Percentiles rank a stretch among this genome's conserved stretches.
Conservation (phyloP, 352 stramenopile genomes). For the Pilasporangium apinafurcum region DNA sequence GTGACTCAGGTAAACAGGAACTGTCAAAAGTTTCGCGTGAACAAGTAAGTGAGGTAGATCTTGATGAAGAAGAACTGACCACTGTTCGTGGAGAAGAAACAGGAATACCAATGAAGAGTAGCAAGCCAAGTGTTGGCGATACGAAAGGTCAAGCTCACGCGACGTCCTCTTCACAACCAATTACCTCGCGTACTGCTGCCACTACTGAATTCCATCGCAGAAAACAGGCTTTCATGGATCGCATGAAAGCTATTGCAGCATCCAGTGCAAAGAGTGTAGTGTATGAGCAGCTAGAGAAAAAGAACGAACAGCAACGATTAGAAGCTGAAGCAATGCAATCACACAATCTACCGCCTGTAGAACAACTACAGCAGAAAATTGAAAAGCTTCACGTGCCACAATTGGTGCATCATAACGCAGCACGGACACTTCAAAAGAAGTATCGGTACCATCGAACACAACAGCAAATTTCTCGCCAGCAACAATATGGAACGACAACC, state of each 20-base stretch:
- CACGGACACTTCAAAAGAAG: slow-evolving; percentile 27
- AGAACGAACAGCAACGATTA: slow-evolving; percentile 18
- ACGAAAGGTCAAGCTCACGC: no score
- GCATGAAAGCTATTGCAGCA: slow-evolving; percentile 68
- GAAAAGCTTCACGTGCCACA: slow-evolving; percentile 22
- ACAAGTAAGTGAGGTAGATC: slow-evolving; percentile 7
- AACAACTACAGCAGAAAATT: slow-evolving; percentile 17
- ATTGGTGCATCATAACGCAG: slow-evolving; percentile 35
- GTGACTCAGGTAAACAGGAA: neutral
- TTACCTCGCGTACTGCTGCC: slow-evolving; percentile 1
- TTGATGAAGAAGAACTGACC: slow-evolving; percentile 19
- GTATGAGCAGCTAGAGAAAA: slow-evolving; percentile 63
- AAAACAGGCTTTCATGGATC: slow-evolving; percentile 64
- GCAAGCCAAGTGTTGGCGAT: no score
- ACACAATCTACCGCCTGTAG: slow-evolving; percentile 2
- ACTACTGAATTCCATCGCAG: slow-evolving; percentile 57
- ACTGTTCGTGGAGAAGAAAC: no score
- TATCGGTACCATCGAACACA: slow-evolving; percentile 28
- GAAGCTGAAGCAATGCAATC: neutral
- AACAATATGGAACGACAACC: slow-evolving; percentile 1
- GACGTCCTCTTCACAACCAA: neutral
- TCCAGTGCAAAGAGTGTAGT: slow-evolving; percentile 64
- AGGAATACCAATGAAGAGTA: no score
- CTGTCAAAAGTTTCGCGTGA: neutral
- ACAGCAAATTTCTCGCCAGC: slow-evolving; percentile 8